Percentiles rank a stretch among this genome's conserved stretches.
These are phyloP conservation scores for Crithidia thermophila DNA, from an alignment of 208 protist genomes.

Conservation along the genomic window DNA sequence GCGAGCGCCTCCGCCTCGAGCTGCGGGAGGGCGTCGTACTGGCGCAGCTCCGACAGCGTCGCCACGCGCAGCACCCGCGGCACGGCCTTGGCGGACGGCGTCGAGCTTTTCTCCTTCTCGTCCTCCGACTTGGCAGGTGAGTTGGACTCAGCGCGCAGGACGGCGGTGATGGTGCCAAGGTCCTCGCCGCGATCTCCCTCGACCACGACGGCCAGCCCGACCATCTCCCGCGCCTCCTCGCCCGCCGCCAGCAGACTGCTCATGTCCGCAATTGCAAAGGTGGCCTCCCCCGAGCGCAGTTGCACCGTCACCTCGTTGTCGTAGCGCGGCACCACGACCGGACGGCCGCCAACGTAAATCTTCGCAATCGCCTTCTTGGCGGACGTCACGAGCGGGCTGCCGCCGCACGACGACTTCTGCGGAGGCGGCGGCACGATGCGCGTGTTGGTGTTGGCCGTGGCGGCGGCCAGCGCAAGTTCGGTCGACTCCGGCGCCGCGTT, in stretches of 20 bases:
- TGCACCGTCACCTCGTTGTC: constrained; percentile 63
- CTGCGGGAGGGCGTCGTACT: constrained; percentile 43
- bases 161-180: constrained; percentile 54
- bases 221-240: constrained; percentile 42
- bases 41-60: constrained; percentile 43
- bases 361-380: constrained; percentile 40
- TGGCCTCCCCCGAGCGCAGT: constrained; percentile 47
- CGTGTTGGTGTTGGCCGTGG: background rate
- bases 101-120: constrained; percentile 14
- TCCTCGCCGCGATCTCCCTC: constrained; percentile 88
- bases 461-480: background rate
- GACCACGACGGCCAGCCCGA: constrained; percentile 71
- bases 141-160: constrained; percentile 11
- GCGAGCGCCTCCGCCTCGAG: constrained; percentile 62
- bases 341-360: constrained; percentile 57
- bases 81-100: background rate
- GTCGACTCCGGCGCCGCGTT: background rate
- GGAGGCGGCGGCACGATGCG: background rate
- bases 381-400: background rate
- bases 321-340: constrained; percentile 48
- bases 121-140: constrained; percentile 24
- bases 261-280: constrained; percentile 59
- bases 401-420: background rate
- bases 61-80: constrained; percentile 65
- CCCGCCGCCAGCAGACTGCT: constrained; percentile 42